Evolutionary conservation across 163 green algal species (phyloP), one percentile per base, ranked within the genome.

Genomic region (Volvox carteri): DNA sequence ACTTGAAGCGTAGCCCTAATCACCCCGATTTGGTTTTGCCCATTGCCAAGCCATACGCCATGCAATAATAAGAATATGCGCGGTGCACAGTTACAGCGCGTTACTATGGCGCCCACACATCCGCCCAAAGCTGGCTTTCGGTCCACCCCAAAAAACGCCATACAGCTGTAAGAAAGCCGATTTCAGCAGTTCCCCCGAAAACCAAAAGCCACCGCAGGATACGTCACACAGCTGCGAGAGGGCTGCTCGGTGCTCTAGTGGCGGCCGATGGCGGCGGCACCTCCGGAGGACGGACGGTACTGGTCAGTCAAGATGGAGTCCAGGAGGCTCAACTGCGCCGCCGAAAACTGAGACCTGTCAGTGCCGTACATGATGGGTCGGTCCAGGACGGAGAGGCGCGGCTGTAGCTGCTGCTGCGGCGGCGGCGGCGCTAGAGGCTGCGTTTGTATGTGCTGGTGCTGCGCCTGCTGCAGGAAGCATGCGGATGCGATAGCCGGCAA

Each of bases 331-430:
- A 88, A 50, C 83, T 88, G 83, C 23, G 83, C 83, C 0, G 67
- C 48, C 0, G 83, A 88, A n/a, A 88, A 88, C 68, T 88, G 83
- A 11, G 68, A 83, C 33, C 50, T 48, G 12, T 88, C 83, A 0
- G 83, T 88, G 48, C 83, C 83, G 48, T 75, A 83, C 83, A 88
- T 88, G 11, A 88, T 88, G 5, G 83, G 83, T 7, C 83, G 83
- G 30, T 88, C 83, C 14, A 88, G 37, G 28, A 88, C 83, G 11
- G 83, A 88, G 28, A 74, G 50, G 12, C 83, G 52, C 68, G 11
- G 60, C 79, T 87, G 79, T 4, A 78, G 58, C 39, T 46, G 39
- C 19, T 78, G 62, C 73, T 41, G 44, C 8, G 28, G 5, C 25
- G n/a, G n/a, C 78, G 42, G 54, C 56, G 48, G 62, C 80, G 60